Percentiles rank a stretch among this genome's conserved stretches.
Evolutionary conservation across 2,329 filamentous ascomycete species (phyloP).

Genomic region (Ophiocordyceps camponoti-floridani): DNA sequence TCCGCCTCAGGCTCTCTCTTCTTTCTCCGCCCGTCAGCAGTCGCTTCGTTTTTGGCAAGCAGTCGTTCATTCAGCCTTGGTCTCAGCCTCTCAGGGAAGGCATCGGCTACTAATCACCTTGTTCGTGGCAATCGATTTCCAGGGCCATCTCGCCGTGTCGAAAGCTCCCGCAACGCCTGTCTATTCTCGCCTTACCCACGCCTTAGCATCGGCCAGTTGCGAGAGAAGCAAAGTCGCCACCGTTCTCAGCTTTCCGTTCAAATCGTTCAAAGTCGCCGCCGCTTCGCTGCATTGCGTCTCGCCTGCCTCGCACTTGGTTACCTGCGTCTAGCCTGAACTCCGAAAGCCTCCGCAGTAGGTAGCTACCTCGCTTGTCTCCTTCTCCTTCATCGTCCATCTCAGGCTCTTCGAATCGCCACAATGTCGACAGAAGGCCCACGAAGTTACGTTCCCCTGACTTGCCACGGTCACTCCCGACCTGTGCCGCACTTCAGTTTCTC

Average conservation of each 20-base stretch:
- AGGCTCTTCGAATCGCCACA: constrained; percentile 1
- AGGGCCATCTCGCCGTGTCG: neutral
- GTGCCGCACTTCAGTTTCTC: constrained; percentile 89
- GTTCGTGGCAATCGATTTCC: neutral
- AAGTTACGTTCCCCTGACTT: constrained; percentile 73
- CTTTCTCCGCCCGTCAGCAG: neutral
- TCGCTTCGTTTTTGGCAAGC: constrained; percentile 2
- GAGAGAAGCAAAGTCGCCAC: too few relatives aligned
- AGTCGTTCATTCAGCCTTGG: constrained; percentile 1
- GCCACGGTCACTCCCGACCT: constrained; percentile 83
- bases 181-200: too few relatives aligned
- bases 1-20: neutral
- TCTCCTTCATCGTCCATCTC: neutral
- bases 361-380: neutral
- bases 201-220: too few relatives aligned
- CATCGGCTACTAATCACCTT: neutral
- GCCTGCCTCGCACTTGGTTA: too few relatives aligned
- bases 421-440: constrained; percentile 21
- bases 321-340: too few relatives aligned
- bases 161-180: neutral
- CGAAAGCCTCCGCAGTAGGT: neutral
- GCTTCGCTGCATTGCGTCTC: neutral
- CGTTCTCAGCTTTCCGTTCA: neutral
- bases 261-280: neutral
- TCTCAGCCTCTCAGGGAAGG: neutral